Conservation (phyloP, 345 rosid genomes). For the Brassica nigra region DNA sequence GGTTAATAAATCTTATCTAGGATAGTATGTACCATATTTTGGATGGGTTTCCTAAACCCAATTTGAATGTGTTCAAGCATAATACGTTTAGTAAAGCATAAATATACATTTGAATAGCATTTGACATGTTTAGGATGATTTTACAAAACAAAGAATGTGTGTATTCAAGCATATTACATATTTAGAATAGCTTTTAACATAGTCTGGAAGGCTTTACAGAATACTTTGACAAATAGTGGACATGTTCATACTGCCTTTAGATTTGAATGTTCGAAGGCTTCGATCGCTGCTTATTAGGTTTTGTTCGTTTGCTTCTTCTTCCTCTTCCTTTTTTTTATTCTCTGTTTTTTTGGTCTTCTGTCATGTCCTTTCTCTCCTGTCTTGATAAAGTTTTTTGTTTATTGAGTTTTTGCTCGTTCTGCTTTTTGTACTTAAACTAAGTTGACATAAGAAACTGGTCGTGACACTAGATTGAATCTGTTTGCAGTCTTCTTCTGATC, state of each 20-base stretch:
- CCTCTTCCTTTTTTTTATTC: not conserved
- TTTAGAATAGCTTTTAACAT: too few relatives aligned
- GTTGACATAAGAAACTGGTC: too few relatives aligned
- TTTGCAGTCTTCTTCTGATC: not conserved
- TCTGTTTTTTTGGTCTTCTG: slow-evolving; percentile 11
- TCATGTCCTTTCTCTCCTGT: not conserved
- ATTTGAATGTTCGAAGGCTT: slow-evolving; percentile 45
- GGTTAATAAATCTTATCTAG: too few relatives aligned
- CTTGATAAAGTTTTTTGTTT: slow-evolving; percentile 19
- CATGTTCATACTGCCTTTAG: slow-evolving; percentile 36
- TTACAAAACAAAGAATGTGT: too few relatives aligned
- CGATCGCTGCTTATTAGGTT: slow-evolving; percentile 55
- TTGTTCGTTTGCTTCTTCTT: slow-evolving; percentile 26
- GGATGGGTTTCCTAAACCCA: too few relatives aligned
- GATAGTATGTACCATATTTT: too few relatives aligned
- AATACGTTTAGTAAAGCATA: too few relatives aligned
- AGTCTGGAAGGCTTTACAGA: too few relatives aligned
- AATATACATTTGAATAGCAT: too few relatives aligned
- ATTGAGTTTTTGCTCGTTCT: slow-evolving; percentile 23
- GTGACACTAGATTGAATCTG: not conserved
- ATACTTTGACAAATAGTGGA: not conserved
- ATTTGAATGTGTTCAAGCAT: too few relatives aligned
- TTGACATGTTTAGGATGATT: too few relatives aligned
- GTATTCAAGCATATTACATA: too few relatives aligned
- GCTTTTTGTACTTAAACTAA: not conserved